phyloP scores from a whole-genome alignment of 371 early-diverging fungal species.

The Rhizopus sp. region DNA sequence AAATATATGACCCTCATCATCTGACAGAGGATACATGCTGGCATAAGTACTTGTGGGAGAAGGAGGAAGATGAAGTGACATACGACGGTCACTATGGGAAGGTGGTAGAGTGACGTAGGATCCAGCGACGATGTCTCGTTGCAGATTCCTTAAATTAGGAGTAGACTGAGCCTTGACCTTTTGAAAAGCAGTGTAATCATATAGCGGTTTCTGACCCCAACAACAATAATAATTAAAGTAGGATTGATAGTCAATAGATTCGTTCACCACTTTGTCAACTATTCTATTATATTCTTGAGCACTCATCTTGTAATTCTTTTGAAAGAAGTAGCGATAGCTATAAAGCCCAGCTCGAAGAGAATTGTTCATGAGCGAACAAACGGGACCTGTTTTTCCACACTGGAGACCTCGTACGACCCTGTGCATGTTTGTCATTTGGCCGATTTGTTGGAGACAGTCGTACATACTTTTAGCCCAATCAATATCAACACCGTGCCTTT shows the following conservation, averaged over 20 bases:
- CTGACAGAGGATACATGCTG: neutral
- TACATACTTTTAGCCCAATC: conserved; percentile 27
- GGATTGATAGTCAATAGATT: conserved; percentile 27
- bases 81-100: neutral
- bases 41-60: neutral
- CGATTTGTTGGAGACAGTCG: conserved; percentile 21
- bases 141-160: neutral
- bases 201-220: conserved; percentile 42
- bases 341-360: neutral
- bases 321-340: neutral
- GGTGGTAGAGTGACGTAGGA: neutral
- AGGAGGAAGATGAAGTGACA: neutral
- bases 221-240: conserved; percentile 35
- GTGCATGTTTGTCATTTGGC: conserved; percentile 38
- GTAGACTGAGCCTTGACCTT: neutral
- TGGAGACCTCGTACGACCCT: conserved; percentile 20
- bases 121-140: too few relatives aligned
- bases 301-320: neutral
- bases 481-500: conserved; percentile 26
- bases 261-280: conserved; percentile 14
- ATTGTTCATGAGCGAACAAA: conserved; percentile 13
- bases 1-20: conserved; percentile 1
- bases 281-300: neutral
- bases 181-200: neutral
- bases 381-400: conserved; percentile 19